Percentiles rank a stretch among this genome's conserved stretches.
These are phyloP conservation scores for Calendula officinalis DNA, from an alignment of 129 eudicot genomes.

Conservation along the genomic window DNA sequence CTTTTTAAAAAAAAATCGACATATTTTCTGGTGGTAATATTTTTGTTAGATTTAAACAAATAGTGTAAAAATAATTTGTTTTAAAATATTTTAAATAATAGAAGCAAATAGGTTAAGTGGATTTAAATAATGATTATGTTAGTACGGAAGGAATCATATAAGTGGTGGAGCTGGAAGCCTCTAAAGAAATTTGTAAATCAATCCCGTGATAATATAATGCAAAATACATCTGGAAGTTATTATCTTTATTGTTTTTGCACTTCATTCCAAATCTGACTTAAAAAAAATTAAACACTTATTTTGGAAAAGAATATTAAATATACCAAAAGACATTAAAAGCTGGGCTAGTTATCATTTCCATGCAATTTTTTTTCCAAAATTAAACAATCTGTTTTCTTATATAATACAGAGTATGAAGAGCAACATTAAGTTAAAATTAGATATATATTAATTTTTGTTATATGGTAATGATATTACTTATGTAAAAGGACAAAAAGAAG, in stretches of 20 bases:
- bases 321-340: not conserved
- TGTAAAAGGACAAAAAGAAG: too few species aligned
- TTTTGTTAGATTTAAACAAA: not conserved
- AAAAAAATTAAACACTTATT: not conserved
- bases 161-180: constrained; percentile 29
- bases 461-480: too few species aligned
- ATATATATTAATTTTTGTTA: too few species aligned
- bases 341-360: not conserved
- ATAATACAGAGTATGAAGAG: too few species aligned
- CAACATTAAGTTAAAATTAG: too few species aligned
- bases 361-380: not conserved
- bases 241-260: not conserved
- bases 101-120: not conserved
- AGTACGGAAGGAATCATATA: constrained; percentile 35
- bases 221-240: constrained; percentile 17
- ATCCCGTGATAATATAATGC: constrained; percentile 22
- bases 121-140: not conserved
- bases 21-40: too few species aligned
- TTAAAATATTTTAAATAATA: not conserved
- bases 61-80: not conserved
- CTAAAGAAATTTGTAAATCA: not conserved
- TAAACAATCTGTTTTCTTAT: too few species aligned
- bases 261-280: constrained; percentile 4
- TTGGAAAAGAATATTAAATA: not conserved
- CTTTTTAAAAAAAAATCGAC: too few species aligned